phyloP scores from a whole-genome alignment of 1,284 basidiomycete genomes.

The Coriolopsis trogii region DNA sequence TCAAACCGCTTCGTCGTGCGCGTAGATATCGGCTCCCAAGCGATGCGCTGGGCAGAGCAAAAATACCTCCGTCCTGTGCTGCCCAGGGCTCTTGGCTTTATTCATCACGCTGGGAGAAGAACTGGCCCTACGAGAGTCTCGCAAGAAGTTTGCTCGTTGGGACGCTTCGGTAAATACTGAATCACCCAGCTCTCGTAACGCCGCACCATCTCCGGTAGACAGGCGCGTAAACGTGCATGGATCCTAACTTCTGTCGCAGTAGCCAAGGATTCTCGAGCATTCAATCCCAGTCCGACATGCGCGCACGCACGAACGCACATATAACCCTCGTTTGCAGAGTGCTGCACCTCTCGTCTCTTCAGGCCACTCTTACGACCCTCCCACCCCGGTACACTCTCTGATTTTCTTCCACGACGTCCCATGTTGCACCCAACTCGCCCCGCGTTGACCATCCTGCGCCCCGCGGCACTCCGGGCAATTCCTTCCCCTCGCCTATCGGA shows the following conservation, averaged over 20 bases:
- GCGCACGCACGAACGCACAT: slow-evolving; percentile 1
- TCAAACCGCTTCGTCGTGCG: too few relatives aligned
- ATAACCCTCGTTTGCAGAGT: not conserved
- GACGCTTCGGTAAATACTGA: not conserved
- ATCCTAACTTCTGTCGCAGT: not conserved
- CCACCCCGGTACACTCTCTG: not conserved
- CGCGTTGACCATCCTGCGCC: slow-evolving; percentile 1
- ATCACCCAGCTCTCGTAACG: slow-evolving; percentile 7
- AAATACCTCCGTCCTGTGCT: too few relatives aligned
- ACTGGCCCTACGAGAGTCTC: too few relatives aligned
- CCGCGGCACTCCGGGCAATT: not conserved
- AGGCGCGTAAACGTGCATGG: not conserved
- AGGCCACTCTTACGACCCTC: not conserved
- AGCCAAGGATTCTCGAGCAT: not conserved
- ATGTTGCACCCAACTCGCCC: slow-evolving; percentile 11
- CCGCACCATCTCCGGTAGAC: slow-evolving; percentile 13
- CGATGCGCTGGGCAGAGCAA: not conserved
- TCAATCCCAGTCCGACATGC: not conserved
- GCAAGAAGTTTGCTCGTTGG: too few relatives aligned
- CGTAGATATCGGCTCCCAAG: too few relatives aligned
- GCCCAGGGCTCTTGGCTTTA: too few relatives aligned
- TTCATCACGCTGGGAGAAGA: too few relatives aligned
- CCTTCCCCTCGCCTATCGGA: not conserved
- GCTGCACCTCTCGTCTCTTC: slow-evolving; percentile 1
- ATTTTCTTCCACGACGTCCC: not conserved